Base-by-base conservation (phyloP, 306 rosid genomes). In the Potentilla sterilis region DNA sequence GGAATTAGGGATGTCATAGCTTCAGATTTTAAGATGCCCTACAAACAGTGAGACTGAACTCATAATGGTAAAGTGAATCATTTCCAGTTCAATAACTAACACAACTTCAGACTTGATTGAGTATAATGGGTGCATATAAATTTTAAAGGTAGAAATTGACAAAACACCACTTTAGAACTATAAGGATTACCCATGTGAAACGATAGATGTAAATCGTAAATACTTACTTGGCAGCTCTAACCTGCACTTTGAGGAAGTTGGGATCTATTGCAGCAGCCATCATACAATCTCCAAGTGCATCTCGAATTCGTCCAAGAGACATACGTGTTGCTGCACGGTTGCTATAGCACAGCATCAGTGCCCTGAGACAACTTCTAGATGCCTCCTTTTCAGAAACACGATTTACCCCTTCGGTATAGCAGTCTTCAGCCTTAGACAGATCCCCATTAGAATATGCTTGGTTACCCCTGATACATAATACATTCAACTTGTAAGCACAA, bases 151-250 rank as follows among this genome's bases (percentile, higher is more conserved):
- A 12, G 40, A 61, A 61, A 61, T 8, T 34, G 42, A 34, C 2
- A 62, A 32, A 15, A 34, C 19, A 32, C 4, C 42, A 62, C 21
- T 62, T 14, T 2, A 35, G 24, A 11, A 2, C 37, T 24, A 12
- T 59, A 12, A 59, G 38, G 38, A 69, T 65, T 65, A 81, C 51
- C 35, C 40, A 19, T 24, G 18, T 37, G 75, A 61, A 38, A 52
- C 41, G 59, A 63, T 80, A 77, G n/a, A 62, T 62, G 41, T 38
- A 76, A 67, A 70, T 57, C 71, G 34, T 52, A 49, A 72, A 78
- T 75, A 80, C 98, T 88, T 88, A 95, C 98, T 92, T 92, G 83
- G 98, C 97, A 87, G 96, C 98, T 92, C 99, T 88, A 76, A 95
- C 89, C 76, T 89, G 92, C 82, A 89, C 97, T 80, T 72, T 95